These are phyloP conservation scores for Gleditsia sinensis DNA, from an alignment of 306 rosid genomes.

Conservation along the genomic window DNA sequence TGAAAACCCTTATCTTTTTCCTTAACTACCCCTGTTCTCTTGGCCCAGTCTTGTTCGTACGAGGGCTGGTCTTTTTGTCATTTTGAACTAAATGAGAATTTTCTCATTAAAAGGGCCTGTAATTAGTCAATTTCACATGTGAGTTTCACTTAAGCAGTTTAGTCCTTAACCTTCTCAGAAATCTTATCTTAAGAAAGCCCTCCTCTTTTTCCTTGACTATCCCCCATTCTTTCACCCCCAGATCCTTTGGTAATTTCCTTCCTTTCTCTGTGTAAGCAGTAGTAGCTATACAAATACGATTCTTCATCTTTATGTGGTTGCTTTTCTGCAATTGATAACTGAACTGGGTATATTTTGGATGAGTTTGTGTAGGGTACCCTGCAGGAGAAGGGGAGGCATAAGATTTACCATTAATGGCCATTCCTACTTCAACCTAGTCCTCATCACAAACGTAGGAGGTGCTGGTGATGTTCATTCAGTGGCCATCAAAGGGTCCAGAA, in stretches of 20 bases:
- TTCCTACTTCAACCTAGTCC: constrained; percentile 92
- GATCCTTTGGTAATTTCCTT: too few species aligned
- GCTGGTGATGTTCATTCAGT: constrained; percentile 90
- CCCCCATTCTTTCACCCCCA: too few species aligned
- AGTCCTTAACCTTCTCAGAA: too few species aligned
- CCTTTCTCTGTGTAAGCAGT: constrained; percentile 8
- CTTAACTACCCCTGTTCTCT: not conserved
- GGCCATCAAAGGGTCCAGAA: constrained; percentile 77
- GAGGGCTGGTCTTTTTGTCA: constrained; percentile 12
- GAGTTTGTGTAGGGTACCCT: constrained; percentile 65
- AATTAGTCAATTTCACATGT: too few species aligned
- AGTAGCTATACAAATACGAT: not conserved
- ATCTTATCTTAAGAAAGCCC: too few species aligned
- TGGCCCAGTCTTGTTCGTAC: too few species aligned
- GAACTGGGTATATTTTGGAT: not conserved
- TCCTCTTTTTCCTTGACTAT: too few species aligned
- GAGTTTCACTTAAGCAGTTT: too few species aligned
- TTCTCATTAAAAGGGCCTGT: too few species aligned
- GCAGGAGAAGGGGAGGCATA: constrained; percentile 89
- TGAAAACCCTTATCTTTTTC: not conserved
- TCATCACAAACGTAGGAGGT: constrained; percentile 94
- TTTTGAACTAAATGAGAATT: not conserved
- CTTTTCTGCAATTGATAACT: not conserved
- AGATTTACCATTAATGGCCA: constrained; percentile 95
- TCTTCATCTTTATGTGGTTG: not conserved